phyloP scores from a whole-genome alignment of 2,329 filamentous ascomycete genomes.

The Drechmeria coniospora region DNA sequence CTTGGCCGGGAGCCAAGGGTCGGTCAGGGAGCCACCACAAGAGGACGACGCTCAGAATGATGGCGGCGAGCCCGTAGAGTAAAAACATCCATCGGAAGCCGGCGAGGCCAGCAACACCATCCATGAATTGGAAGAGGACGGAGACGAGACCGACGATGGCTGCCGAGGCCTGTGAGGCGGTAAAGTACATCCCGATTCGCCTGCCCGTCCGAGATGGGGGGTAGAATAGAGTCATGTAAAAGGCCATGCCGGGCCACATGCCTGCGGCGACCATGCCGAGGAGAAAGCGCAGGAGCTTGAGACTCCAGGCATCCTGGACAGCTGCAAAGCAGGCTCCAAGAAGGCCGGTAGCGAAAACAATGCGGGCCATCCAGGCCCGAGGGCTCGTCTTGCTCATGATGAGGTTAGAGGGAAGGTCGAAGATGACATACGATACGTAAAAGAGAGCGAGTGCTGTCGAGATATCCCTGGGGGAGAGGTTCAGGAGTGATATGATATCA shows the following conservation, averaged over 20 bases:
- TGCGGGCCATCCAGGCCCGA: constrained; percentile 81
- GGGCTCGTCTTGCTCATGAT: constrained; percentile 77
- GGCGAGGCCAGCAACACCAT: constrained; percentile 57
- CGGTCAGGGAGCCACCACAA: constrained; percentile 88
- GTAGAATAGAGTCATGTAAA: constrained; percentile 85
- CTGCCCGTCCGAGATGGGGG: constrained; percentile 75
- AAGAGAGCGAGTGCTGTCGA: constrained; percentile 77
- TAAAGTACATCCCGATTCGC: constrained; percentile 80
- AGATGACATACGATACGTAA: constrained; percentile 83
- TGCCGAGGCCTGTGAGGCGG: constrained; percentile 74
- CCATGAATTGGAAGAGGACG: constrained; percentile 84
- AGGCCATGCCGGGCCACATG: constrained; percentile 93
- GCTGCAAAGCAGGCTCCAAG: constrained; percentile 75
- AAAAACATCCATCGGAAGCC: constrained; percentile 92
- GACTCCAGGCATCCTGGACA: constrained; percentile 67
- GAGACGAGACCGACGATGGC: constrained; percentile 81
- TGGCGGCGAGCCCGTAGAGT: constrained; percentile 62
- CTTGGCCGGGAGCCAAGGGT: constrained; percentile 57
- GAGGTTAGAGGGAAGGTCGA: constrained; percentile 78
- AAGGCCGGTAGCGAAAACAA: constrained; percentile 73
- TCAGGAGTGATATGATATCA: constrained; percentile 57
- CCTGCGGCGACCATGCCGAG: constrained; percentile 79
- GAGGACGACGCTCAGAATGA: constrained; percentile 55
- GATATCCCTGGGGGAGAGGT: constrained; percentile 58
- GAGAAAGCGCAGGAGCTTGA: constrained; percentile 75